Evolutionary conservation across 352 stramenopile species (phyloP).

Genomic region (Thalassiosira allenii): DNA sequence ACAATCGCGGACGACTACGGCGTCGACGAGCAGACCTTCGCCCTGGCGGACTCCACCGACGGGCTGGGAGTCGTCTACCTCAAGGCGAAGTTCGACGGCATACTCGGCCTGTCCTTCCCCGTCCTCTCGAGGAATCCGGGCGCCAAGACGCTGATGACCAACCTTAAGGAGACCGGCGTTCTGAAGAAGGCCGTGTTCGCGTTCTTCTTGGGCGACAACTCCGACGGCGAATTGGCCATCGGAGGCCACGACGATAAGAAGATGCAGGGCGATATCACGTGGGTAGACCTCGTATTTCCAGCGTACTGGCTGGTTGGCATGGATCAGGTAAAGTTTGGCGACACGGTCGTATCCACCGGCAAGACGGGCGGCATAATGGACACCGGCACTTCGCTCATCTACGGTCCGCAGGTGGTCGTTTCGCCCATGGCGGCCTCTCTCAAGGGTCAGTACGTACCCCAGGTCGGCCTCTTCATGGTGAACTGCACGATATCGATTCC

Average conservation of each 20-base stretch:
- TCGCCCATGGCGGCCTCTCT: slow-evolving; percentile 87
- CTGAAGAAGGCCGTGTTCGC: slow-evolving; percentile 93
- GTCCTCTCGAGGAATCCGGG: slow-evolving; percentile 90
- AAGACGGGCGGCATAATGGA: slow-evolving; percentile 92
- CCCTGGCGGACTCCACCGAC: slow-evolving; percentile 94
- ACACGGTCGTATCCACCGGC: neutral
- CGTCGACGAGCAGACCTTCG: slow-evolving; percentile 91
- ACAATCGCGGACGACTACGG: slow-evolving; percentile 89
- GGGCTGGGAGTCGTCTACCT: slow-evolving; percentile 91
- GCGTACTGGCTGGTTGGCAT: slow-evolving; percentile 89
- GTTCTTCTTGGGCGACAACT: slow-evolving; percentile 95
- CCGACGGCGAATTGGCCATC: slow-evolving; percentile 88
- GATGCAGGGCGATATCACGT: slow-evolving; percentile 93
- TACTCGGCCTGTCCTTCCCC: slow-evolving; percentile 96
- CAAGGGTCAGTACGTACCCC: slow-evolving; percentile 86
- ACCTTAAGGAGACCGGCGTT: slow-evolving; percentile 89
- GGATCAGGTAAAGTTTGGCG: slow-evolving; percentile 74
- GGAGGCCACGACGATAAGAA: slow-evolving; percentile 90
- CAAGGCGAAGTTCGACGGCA: slow-evolving; percentile 96
- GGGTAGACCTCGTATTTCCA: slow-evolving; percentile 88
- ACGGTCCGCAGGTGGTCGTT: slow-evolving; percentile 91
- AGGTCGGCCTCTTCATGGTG: slow-evolving; percentile 94
- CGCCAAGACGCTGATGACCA: slow-evolving; percentile 92
- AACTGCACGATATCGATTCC: slow-evolving; percentile 90
- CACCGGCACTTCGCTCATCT: slow-evolving; percentile 95